Evolutionary conservation across 306 rosid genomes (phyloP), one percentile per base, ranked within the genome.

Genomic region (Prunus padus): DNA sequence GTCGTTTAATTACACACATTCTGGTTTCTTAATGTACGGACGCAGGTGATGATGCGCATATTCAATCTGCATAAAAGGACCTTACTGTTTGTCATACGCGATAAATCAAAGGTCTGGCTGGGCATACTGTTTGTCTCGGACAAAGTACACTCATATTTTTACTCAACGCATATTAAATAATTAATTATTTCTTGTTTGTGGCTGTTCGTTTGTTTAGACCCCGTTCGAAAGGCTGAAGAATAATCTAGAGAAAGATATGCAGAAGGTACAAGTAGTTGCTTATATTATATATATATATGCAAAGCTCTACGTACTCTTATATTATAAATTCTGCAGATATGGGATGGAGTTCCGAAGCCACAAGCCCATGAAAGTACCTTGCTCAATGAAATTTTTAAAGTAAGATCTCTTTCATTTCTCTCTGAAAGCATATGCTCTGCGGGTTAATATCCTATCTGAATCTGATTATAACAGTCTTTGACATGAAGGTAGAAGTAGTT

Each of bases 51-150:
- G 98, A 87, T 91, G 91, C 89, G 95, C 26, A 82, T 94, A 62
- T 88, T 86, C 84, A 94, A 92, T 75, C 98, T 91, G 22, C 92
- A 94, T 69, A 94, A 90, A 83, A 88, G 95, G 4, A 91, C 98
- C 13, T 80, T 94, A 74, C 75, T 94, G 74, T 91, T 94, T 85
- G 96, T 94, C 68, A 86, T 94, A 66, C 98, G 98, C 68, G 98
- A 94, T 76, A 94, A 88, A 82, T 86, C 97, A 20, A 90, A 83
- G 98, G 98, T 94, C 68, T 74, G 55, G 57, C 37, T 4, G 5
- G 37, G 11, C 30, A 4, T 59, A 4, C 46, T 14, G 28, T 16
- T 16, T 51, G 37, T 31, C 6, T 31, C 4, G 1, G 37, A 31
- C 7, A 31, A 31, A 31, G 4, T 31, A 31, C 6, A 31, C 37